A percentile compares a stretch with the other conserved stretches of the same genome.
Conservation (phyloP, 2,329 filamentous ascomycete genomes). For the Alternaria brassicicola region DNA sequence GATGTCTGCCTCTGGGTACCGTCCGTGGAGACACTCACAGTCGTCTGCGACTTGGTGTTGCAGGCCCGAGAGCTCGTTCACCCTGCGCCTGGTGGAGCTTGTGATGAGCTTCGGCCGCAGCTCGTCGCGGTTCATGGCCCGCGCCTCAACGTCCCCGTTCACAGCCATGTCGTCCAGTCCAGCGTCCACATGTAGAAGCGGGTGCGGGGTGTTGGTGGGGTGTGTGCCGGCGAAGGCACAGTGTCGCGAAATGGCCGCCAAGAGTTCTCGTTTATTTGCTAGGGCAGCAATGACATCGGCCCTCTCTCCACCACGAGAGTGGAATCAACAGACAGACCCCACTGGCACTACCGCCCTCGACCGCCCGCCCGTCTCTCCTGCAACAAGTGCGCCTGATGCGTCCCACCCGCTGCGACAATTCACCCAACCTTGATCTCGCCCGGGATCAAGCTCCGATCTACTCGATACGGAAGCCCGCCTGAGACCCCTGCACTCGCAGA, state of each 20-base stretch:
- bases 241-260: conserved; percentile 13
- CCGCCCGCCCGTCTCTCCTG: background rate
- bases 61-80: conserved; percentile 52
- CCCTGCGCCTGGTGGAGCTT: conserved; percentile 57
- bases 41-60: conserved; percentile 52
- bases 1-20: background rate
- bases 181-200: conserved; percentile 38
- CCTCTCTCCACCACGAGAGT: conserved; percentile 7
- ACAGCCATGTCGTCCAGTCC: conserved; percentile 46
- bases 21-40: conserved; percentile 44
- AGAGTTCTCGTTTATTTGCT: conserved; percentile 29
- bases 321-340: conserved; percentile 16
- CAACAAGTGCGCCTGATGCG: conserved; percentile 39
- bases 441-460: conserved; percentile 46
- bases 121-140: conserved; percentile 42
- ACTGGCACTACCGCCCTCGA: conserved; percentile 7
- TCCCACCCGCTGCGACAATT: conserved; percentile 29
- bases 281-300: conserved; percentile 26
- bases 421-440: conserved; percentile 43
- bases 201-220: conserved; percentile 37
- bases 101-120: conserved; percentile 52
- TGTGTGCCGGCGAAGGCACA: conserved; percentile 24
- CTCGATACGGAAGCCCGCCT: conserved; percentile 41
- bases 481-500: conserved; percentile 12
- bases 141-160: conserved; percentile 42